These are phyloP conservation scores for Zychaea mexicana DNA, from an alignment of 371 early-diverging fungal species.

Conservation along the genomic window DNA sequence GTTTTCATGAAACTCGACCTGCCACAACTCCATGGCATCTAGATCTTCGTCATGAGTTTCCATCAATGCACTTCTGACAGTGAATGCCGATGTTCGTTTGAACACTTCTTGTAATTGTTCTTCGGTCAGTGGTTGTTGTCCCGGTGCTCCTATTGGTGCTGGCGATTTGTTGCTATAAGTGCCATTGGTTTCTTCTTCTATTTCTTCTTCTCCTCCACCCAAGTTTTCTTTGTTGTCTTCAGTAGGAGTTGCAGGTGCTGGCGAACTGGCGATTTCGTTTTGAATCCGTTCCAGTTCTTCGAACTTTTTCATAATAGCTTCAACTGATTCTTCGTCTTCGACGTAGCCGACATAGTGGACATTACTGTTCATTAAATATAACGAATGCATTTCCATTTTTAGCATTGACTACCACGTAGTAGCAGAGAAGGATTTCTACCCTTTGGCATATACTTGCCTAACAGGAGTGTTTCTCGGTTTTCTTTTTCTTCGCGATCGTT, in stretches of 20 bases:
- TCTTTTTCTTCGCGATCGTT: slow-evolving; percentile 49
- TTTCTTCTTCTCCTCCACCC: not conserved
- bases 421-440: too few species aligned
- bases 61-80: slow-evolving; percentile 74
- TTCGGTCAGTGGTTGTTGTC: slow-evolving; percentile 59
- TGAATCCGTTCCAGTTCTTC: slow-evolving; percentile 90
- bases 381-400: too few species aligned
- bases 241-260: too few species aligned
- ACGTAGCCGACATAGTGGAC: slow-evolving; percentile 94
- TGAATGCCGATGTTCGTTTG: slow-evolving; percentile 85
- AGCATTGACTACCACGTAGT: too few species aligned
- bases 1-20: slow-evolving; percentile 69
- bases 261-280: slow-evolving; percentile 64
- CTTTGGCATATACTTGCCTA: slow-evolving; percentile 27
- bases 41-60: slow-evolving; percentile 63
- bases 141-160: not conserved
- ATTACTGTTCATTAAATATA: slow-evolving; percentile 58
- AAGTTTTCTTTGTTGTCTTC: slow-evolving; percentile 8
- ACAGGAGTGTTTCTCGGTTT: slow-evolving; percentile 29
- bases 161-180: not conserved
- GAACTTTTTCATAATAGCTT: slow-evolving; percentile 96
- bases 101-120: slow-evolving; percentile 90
- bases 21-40: slow-evolving; percentile 79
- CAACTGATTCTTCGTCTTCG: slow-evolving; percentile 93
- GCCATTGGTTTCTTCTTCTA: slow-evolving; percentile 5